Percentiles rank a stretch among this genome's conserved stretches.
Conservation (phyloP, 2,329 filamentous ascomycete genomes). For the Aspergillus calidoustus region DNA sequence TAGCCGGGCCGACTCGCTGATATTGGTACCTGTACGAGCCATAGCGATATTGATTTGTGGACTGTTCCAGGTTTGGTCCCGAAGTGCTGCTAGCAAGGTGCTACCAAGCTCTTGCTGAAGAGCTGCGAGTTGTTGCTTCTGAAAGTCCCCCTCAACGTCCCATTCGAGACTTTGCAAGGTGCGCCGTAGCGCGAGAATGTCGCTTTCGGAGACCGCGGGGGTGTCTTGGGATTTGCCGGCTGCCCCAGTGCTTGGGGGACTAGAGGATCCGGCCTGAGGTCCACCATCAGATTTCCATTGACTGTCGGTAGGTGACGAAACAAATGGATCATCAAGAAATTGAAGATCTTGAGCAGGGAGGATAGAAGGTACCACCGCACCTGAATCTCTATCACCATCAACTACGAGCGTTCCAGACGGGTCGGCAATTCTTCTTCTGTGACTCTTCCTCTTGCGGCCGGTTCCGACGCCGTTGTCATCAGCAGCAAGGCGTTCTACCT, state of each 20-base stretch:
- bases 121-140: conserved; percentile 85
- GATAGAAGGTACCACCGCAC: conserved; percentile 34
- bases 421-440: conserved; percentile 63
- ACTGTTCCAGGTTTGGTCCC: conserved; percentile 69
- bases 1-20: conserved; percentile 38
- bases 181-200: conserved; percentile 29
- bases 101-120: conserved; percentile 83
- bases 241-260: conserved; percentile 28
- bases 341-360: conserved; percentile 36
- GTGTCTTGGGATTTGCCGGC: conserved; percentile 25
- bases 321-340: conserved; percentile 32
- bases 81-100: conserved; percentile 83
- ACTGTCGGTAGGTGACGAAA: conserved; percentile 32
- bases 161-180: conserved; percentile 36
- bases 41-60: conserved; percentile 36
- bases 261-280: conserved; percentile 33
- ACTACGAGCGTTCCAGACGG: conserved; percentile 51
- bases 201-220: conserved; percentile 21
- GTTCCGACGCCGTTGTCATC: conserved; percentile 39
- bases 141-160: conserved; percentile 70
- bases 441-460: conserved; percentile 53
- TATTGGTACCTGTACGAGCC: conserved; percentile 35
- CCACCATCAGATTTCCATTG: conserved; percentile 38
- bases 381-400: conserved; percentile 36
- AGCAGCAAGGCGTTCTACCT: conserved; percentile 22